A percentile compares a stretch with the other conserved stretches of the same genome.
These are phyloP conservation scores for Cyphellophora europaea DNA, from an alignment of 2,329 filamentous ascomycete genomes.

Conservation along the genomic window DNA sequence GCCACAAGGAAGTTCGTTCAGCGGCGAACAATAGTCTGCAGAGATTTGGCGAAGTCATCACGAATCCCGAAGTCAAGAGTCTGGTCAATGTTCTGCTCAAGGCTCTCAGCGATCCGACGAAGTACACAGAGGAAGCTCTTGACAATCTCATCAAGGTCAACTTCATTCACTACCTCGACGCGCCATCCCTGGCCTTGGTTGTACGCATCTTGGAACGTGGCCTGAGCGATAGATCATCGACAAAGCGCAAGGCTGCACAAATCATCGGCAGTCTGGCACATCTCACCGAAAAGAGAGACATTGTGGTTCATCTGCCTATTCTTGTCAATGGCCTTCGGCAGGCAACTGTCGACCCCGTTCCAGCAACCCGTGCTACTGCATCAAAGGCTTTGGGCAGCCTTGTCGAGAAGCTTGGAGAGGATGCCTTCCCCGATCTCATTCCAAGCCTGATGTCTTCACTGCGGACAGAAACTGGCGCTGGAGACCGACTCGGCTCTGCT, in stretches of 20 bases:
- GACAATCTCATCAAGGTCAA: slow-evolving; percentile 96
- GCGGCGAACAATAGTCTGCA: slow-evolving; percentile 94
- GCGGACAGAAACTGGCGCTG: slow-evolving; percentile 92
- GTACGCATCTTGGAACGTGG: slow-evolving; percentile 93
- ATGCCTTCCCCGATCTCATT: slow-evolving; percentile 92
- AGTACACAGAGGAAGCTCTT: slow-evolving; percentile 89
- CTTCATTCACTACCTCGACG: slow-evolving; percentile 96
- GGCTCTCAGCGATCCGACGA: slow-evolving; percentile 92
- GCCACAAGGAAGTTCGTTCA: slow-evolving; percentile 88
- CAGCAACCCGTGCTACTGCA: slow-evolving; percentile 88
- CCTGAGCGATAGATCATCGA: slow-evolving; percentile 79
- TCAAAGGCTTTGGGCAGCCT: slow-evolving; percentile 92
- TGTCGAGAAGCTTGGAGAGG: slow-evolving; percentile 97
- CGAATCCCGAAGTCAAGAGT: slow-evolving; percentile 91
- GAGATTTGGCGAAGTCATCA: slow-evolving; percentile 96
- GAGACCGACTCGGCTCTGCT: slow-evolving; percentile 89
- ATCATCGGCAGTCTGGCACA: slow-evolving; percentile 97
- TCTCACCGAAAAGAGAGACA: slow-evolving; percentile 90
- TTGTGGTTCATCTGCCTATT: slow-evolving; percentile 82
- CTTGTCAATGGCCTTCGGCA: slow-evolving; percentile 81
- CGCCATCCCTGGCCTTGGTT: slow-evolving; percentile 86
- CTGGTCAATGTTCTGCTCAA: slow-evolving; percentile 87
- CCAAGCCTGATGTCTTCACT: slow-evolving; percentile 95
- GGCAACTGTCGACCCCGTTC: slow-evolving; percentile 90
- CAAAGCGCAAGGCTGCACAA: slow-evolving; percentile 91